These are phyloP conservation scores for Xerocomus potaroensis DNA, from an alignment of 768 basidiomycete genomes.

Conservation along the genomic window DNA sequence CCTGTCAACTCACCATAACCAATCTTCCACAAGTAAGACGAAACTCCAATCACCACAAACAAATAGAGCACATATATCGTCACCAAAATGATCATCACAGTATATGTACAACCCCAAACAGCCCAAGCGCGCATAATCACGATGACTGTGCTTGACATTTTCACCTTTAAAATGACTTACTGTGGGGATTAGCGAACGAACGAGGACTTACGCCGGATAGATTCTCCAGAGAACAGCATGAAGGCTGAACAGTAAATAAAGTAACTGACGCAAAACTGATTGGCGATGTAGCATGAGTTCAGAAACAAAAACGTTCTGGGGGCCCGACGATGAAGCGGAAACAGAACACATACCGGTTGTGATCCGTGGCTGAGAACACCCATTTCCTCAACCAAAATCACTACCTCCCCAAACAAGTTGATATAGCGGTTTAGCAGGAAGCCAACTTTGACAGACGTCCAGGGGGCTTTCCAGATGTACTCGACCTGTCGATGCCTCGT, in stretches of 20 bases:
- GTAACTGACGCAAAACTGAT: conserved; percentile 11
- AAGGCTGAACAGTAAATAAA: conserved; percentile 6
- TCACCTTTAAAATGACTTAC: neutral
- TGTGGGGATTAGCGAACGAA: neutral
- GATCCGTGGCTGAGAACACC: conserved; percentile 3
- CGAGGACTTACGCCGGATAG: conserved; percentile 11
- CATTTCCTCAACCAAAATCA: conserved; percentile 3
- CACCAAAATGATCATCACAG: conserved; percentile 2
- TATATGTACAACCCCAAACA: conserved; percentile 14
- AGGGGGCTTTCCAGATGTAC: conserved; percentile 15
- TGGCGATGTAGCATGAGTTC: neutral
- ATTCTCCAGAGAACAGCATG: conserved; percentile 10
- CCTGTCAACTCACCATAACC: conserved; percentile 1
- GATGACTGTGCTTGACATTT: conserved; percentile 11
- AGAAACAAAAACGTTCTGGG: neutral
- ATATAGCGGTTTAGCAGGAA: conserved; percentile 19
- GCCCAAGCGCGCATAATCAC: conserved; percentile 20
- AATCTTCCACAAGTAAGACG: conserved; percentile 5
- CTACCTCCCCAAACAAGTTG: conserved; percentile 11
- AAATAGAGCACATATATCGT: conserved; percentile 7
- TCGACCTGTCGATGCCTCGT: conserved; percentile 1
- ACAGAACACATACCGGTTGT: neutral
- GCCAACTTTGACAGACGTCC: conserved; percentile 7
- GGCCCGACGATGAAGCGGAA: neutral
- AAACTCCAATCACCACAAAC: neutral